Evolutionary conservation across 768 basidiomycete genomes (phyloP).

Genomic region (Glaciozyma antarctica): DNA sequence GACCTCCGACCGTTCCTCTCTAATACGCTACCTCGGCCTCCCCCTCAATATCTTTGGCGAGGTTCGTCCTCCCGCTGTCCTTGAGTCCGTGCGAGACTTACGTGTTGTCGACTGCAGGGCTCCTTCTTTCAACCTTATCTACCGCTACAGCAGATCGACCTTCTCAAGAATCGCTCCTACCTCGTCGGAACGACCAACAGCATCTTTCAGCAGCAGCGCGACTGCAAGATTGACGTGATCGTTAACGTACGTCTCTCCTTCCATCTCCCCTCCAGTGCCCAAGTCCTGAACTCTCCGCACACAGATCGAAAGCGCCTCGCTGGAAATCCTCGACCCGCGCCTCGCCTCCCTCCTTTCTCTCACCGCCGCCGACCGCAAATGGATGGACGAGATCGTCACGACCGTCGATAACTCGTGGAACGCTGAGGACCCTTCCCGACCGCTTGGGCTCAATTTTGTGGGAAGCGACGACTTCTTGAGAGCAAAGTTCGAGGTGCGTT

Average conservation of each 20-base stretch:
- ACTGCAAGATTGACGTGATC: slow-evolving; percentile 64
- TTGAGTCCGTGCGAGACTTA: not conserved
- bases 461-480: slow-evolving; percentile 93
- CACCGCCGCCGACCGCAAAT: slow-evolving; percentile 87
- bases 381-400: slow-evolving; percentile 68
- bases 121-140: slow-evolving; percentile 97
- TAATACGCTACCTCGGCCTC: slow-evolving; percentile 86
- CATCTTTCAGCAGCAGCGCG: slow-evolving; percentile 85
- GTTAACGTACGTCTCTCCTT: slow-evolving; percentile 56
- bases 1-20: slow-evolving; percentile 81
- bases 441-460: slow-evolving; percentile 67
- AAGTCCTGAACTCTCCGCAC: slow-evolving; percentile 7
- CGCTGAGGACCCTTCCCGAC: slow-evolving; percentile 52
- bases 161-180: slow-evolving; percentile 72
- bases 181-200: slow-evolving; percentile 77
- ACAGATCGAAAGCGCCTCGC: slow-evolving; percentile 72
- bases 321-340: slow-evolving; percentile 77
- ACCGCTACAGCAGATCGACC: slow-evolving; percentile 87
- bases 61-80: slow-evolving; percentile 43
- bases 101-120: slow-evolving; percentile 47
- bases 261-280: not conserved
- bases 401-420: slow-evolving; percentile 78
- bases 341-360: slow-evolving; percentile 67
- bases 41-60: slow-evolving; percentile 88
- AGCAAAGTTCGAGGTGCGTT: slow-evolving; percentile 51